Evolutionary conservation across 805 yeast genomes (phyloP).

Genomic region (Priceomyces carsonii): DNA sequence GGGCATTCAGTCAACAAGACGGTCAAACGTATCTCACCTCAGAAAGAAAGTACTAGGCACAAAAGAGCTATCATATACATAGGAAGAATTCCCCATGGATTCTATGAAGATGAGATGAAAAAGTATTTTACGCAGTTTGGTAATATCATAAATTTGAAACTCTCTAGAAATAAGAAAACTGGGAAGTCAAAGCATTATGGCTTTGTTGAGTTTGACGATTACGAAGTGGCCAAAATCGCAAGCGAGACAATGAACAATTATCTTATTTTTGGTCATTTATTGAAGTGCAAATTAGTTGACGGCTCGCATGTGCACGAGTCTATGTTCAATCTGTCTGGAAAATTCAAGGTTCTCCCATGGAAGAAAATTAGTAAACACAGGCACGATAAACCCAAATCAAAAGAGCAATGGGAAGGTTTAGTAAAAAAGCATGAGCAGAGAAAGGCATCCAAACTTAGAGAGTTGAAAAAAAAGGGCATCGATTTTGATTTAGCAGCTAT

Average conservation of each 20-base stretch:
- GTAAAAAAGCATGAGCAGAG: slow-evolving; percentile 45
- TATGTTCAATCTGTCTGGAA: slow-evolving; percentile 52
- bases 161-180: slow-evolving; percentile 86
- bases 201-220: slow-evolving; percentile 76
- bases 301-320: slow-evolving; percentile 55
- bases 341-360: slow-evolving; percentile 63
- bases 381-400: slow-evolving; percentile 59
- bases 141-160: slow-evolving; percentile 68
- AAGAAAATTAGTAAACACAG: slow-evolving; percentile 50
- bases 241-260: slow-evolving; percentile 97
- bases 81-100: slow-evolving; percentile 91
- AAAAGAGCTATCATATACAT: slow-evolving; percentile 75
- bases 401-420: slow-evolving; percentile 56
- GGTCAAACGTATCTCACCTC: slow-evolving; percentile 10
- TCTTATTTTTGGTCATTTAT: slow-evolving; percentile 80
- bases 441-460: slow-evolving; percentile 45
- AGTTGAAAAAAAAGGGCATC: slow-evolving; percentile 59
- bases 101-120: slow-evolving; percentile 77
- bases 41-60: slow-evolving; percentile 13
- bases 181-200: slow-evolving; percentile 93
- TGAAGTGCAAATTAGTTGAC: slow-evolving; percentile 61
- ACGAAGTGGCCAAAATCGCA: slow-evolving; percentile 82
- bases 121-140: slow-evolving; percentile 92
- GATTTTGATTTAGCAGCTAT: slow-evolving; percentile 40
- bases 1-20: slow-evolving; percentile 25